phyloP scores from a whole-genome alignment of 306 rosid species.

The cucumber (Cucumis sativus) region DNA sequence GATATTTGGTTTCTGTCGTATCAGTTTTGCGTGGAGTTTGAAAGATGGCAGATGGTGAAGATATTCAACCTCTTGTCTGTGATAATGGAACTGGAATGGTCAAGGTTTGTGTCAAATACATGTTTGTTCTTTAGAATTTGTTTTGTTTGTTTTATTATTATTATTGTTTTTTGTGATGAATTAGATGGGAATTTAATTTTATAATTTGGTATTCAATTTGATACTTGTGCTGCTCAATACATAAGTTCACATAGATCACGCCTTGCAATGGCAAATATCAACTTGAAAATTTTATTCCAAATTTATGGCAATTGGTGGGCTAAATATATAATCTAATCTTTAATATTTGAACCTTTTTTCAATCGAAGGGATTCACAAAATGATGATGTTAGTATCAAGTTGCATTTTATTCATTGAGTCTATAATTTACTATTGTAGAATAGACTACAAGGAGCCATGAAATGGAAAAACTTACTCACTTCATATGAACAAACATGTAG shows the following conservation, averaged over 20 bases:
- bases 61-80: constrained; percentile 9
- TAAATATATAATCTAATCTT: neutral
- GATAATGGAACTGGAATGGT: constrained; percentile 13
- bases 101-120: neutral
- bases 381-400: neutral
- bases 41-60: constrained; percentile 8
- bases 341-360: neutral
- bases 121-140: neutral
- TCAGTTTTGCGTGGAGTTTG: neutral
- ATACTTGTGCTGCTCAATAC: neutral
- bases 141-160: neutral
- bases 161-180: neutral
- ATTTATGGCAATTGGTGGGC: neutral
- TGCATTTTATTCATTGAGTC: neutral
- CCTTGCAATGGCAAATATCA: neutral
- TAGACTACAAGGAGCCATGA: neutral
- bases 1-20: neutral
- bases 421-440: neutral
- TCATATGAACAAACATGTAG: neutral
- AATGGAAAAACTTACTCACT: neutral
- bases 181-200: neutral
- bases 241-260: neutral
- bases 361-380: neutral
- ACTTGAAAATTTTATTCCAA: neutral
- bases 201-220: neutral